phyloP scores from a whole-genome alignment of 495 filamentous ascomycete species.

The Lepraria neglecta region DNA sequence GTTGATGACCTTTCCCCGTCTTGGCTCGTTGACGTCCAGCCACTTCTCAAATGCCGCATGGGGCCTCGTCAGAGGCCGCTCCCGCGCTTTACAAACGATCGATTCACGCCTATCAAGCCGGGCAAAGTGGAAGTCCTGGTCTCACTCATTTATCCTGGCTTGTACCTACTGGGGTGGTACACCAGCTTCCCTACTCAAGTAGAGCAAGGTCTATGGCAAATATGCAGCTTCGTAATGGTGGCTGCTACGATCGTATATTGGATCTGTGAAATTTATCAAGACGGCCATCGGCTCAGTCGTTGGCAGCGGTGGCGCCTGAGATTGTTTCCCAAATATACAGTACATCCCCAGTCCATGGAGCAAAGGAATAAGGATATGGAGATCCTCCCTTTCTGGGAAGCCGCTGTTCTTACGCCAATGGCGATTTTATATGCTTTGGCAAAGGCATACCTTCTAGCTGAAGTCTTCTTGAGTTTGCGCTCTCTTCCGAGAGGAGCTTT shows the following conservation, averaged over 20 bases:
- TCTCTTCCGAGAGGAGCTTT: slow-evolving; percentile 10
- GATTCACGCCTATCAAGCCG: slow-evolving; percentile 15
- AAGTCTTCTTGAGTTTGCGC: slow-evolving; percentile 17
- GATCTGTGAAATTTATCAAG: neutral
- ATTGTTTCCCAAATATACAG: neutral
- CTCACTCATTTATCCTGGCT: neutral
- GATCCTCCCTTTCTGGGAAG: neutral
- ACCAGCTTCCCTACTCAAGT: neutral
- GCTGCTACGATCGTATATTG: neutral
- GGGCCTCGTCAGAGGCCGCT: slow-evolving; percentile 17
- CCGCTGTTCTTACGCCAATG: neutral
- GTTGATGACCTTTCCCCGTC: slow-evolving; percentile 10
- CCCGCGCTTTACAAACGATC: slow-evolving; percentile 23
- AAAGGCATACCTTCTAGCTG: slow-evolving; percentile 14
- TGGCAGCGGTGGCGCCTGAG: too few species aligned
- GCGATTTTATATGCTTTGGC: slow-evolving; percentile 9
- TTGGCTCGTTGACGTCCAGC: neutral
- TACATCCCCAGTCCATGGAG: too few species aligned
- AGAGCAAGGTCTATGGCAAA: neutral
- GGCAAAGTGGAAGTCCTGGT: neutral
- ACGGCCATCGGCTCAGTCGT: neutral
- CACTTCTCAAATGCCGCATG: slow-evolving; percentile 28
- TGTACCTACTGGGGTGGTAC: neutral
- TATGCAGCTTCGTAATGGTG: neutral
- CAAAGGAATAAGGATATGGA: neutral